phyloP scores from a whole-genome alignment of 129 eudicot species.

The Centaurea solstitialis region DNA sequence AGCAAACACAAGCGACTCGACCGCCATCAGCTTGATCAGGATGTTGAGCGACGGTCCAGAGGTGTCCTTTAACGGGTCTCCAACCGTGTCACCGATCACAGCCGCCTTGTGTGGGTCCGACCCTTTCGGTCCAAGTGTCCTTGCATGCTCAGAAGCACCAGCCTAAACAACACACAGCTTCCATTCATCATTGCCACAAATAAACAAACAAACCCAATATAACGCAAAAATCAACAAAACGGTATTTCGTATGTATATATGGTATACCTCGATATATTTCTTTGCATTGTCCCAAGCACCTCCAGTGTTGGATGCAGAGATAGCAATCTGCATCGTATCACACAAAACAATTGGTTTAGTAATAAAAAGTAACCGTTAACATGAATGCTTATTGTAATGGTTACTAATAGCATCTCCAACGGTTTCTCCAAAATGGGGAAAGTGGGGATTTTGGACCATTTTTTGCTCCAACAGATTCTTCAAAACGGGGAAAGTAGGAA shows the following conservation, averaged over 20 bases:
- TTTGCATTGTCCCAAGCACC: conserved; percentile 98
- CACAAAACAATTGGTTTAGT: not conserved
- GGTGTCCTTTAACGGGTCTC: conserved; percentile 90
- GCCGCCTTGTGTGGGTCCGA: conserved; percentile 95
- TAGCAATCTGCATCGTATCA: conserved; percentile 65
- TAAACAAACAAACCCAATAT: not conserved
- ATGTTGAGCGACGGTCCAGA: conserved; percentile 91
- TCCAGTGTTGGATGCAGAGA: conserved; percentile 96
- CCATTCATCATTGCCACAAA: not conserved
- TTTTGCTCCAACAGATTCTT: too few relatives aligned
- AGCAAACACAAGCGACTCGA: conserved; percentile 87
- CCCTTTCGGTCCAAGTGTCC: conserved; percentile 82
- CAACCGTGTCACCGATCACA: conserved; percentile 86
- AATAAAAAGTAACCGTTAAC: not conserved
- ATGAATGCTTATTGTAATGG: not conserved
- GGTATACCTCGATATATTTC: conserved; percentile 77
- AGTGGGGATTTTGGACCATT: not conserved
- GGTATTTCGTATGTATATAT: not conserved
- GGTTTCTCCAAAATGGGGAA: not conserved
- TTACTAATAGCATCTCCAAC: not conserved
- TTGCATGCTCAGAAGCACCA: conserved; percentile 88
- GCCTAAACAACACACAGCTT: conserved; percentile 43
- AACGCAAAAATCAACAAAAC: not conserved
- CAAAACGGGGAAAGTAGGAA: too few relatives aligned
- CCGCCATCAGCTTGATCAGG: conserved; percentile 93